Evolutionary conservation across 345 rosid species (phyloP), one percentile per base, ranked within the genome.

Genomic region (Populus ilicifolia): DNA sequence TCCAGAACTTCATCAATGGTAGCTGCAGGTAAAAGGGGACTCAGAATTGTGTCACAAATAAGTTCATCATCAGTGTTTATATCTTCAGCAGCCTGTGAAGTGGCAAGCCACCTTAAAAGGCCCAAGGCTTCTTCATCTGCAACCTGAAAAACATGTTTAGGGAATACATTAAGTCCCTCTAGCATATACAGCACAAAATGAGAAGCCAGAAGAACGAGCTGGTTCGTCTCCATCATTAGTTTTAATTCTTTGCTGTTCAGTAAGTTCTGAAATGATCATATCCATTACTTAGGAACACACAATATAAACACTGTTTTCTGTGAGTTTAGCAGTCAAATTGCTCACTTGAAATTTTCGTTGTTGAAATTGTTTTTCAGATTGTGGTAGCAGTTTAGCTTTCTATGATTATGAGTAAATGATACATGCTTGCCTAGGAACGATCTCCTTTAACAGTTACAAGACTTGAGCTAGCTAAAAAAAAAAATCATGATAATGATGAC

Each of bases 11-110:
- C 87, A 72, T 88, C 90, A 67, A 91, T 78, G 73, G 89, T 89
- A 43, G 86, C 83, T 86, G 89, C 78, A 78, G 96, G 98, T 71
- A 95, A 78, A 56, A 92, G 78, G 69, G 97, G 99, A 76, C 89
- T 89, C 85, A 96, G 87, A 80, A 96, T 89, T 56, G 89, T 86
- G 80, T 90, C 98, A 62, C 87, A 82, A 75, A 86, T 87, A 84
- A 93, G 88, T 83, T 96, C 99, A 89, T 95, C 99, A 83, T 95
- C 99, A 35, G 97, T 93, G 82, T 92, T 91, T 82, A 96, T 85
- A 78, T 96, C 99, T 81, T 91, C 98, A 73, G 83, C 90, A 82
- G 94, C 96, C 81, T 96, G 98, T 63, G 96, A 88, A 83, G 91
- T 84, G 74, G 98, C 96, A 78, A 96, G 89, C 99, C 99, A 96